Conservation (phyloP, 352 stramenopile species). For the Albugo candida region DNA sequence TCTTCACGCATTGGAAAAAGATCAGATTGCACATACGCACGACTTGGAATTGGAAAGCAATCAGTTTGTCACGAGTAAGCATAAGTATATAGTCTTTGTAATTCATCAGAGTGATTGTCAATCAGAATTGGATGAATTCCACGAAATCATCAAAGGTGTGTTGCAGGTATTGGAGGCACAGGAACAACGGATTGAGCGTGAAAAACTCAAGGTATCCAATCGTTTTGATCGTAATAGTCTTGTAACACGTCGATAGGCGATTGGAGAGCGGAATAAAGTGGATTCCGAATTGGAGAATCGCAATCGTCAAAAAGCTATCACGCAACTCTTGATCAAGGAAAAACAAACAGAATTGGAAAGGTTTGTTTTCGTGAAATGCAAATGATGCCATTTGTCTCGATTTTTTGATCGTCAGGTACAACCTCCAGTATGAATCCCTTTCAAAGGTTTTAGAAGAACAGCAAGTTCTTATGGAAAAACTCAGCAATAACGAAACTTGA, state of each 20-base stretch:
- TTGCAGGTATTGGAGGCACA: constrained; percentile 63
- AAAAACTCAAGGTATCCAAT: constrained; percentile 48
- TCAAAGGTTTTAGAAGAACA: constrained; percentile 63
- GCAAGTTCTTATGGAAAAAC: constrained; percentile 61
- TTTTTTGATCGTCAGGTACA: constrained; percentile 21
- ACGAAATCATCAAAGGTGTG: constrained; percentile 61
- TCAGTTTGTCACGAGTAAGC: constrained; percentile 52
- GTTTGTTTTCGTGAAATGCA: constrained; percentile 8
- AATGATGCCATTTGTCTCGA: background rate
- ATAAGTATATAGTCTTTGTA: background rate
- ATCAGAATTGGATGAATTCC: constrained; percentile 61
- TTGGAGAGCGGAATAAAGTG: constrained; percentile 60
- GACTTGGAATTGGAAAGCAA: constrained; percentile 71
- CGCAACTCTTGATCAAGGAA: constrained; percentile 61
- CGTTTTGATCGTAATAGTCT: no score
- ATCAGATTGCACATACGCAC: constrained; percentile 50
- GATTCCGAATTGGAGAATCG: constrained; percentile 70
- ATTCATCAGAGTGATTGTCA: background rate
- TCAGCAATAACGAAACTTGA: constrained; percentile 77
- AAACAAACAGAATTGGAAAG: constrained; percentile 65
- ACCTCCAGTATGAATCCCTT: constrained; percentile 57
- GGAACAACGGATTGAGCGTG: constrained; percentile 53
- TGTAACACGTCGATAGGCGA: constrained; percentile 17
- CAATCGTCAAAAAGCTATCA: constrained; percentile 59
- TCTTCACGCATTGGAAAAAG: constrained; percentile 59